Conservation (phyloP, 257 asterid species). For the Solanum virginianum region DNA sequence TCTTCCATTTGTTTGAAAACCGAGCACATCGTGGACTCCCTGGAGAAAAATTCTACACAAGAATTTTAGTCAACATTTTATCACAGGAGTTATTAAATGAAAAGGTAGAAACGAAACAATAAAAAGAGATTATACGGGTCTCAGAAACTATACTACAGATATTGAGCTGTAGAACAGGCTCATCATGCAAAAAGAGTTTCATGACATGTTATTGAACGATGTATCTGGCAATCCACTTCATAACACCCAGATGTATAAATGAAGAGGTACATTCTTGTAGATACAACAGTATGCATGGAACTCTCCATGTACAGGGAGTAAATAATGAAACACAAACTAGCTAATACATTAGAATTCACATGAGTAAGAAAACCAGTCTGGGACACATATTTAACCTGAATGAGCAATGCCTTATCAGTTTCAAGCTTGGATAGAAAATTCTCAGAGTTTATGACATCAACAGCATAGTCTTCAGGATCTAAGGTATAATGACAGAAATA, state of each 20-base stretch:
- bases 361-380: neutral
- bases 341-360: neutral
- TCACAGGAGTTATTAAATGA: neutral
- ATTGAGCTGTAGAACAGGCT: neutral
- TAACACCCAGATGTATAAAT: neutral
- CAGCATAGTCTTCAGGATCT: slow-evolving; percentile 42
- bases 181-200: neutral
- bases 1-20: slow-evolving; percentile 65
- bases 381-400: slow-evolving; percentile 45
- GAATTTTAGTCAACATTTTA: neutral
- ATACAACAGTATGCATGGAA: neutral
- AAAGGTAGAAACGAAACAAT: neutral
- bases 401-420: slow-evolving; percentile 60
- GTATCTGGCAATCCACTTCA: neutral
- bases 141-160: neutral
- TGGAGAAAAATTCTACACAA: slow-evolving; percentile 52
- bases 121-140: neutral
- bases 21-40: slow-evolving; percentile 64
- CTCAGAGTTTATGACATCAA: slow-evolving; percentile 36
- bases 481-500: slow-evolving; percentile 16
- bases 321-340: neutral
- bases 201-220: neutral
- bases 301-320: neutral
- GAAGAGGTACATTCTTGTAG: neutral
- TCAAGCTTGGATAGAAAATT: slow-evolving; percentile 44